Percentiles rank a stretch among this genome's conserved stretches.
Conservation (phyloP, 148 eudicot species). For the Euryodendron excelsum region DNA sequence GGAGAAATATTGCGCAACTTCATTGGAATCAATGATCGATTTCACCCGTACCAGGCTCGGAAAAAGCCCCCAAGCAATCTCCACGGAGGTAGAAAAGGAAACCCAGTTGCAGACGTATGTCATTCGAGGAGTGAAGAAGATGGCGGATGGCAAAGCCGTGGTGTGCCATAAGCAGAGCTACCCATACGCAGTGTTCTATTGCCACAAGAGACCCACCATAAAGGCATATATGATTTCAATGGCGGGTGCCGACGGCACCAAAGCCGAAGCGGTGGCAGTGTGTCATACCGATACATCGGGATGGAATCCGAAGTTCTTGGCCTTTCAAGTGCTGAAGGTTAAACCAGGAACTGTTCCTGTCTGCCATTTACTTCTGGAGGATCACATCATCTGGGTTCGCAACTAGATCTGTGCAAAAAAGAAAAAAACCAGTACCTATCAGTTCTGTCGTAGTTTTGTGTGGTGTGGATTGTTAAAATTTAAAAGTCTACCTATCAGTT, state of each 20-base stretch:
- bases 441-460: too few relatives aligned
- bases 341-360: conserved; percentile 31
- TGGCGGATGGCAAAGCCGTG: conserved; percentile 13
- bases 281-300: conserved; percentile 47
- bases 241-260: conserved; percentile 20
- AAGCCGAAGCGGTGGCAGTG: conserved; percentile 25
- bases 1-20: too few relatives aligned
- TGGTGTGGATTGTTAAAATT: too few relatives aligned
- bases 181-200: conserved; percentile 33
- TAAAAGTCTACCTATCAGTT: too few relatives aligned
- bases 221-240: conserved; percentile 28
- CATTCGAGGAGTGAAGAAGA: conserved; percentile 20
- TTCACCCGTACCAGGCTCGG: conserved; percentile 24
- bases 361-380: conserved; percentile 29
- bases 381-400: conserved; percentile 26
- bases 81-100: conserved; percentile 13
- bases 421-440: too few relatives aligned
- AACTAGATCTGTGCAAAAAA: too few relatives aligned
- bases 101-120: too few relatives aligned
- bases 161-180: conserved; percentile 46
- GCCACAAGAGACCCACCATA: conserved; percentile 30
- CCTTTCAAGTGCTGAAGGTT: conserved; percentile 39
- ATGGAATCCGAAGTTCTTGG: conserved; percentile 44
- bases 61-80: conserved; percentile 9
- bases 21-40: conserved; percentile 29